A percentile compares a stretch with the other conserved stretches of the same genome.
Conservation (phyloP, 1,284 basidiomycete genomes). For the Cystobasidium pallidum region DNA sequence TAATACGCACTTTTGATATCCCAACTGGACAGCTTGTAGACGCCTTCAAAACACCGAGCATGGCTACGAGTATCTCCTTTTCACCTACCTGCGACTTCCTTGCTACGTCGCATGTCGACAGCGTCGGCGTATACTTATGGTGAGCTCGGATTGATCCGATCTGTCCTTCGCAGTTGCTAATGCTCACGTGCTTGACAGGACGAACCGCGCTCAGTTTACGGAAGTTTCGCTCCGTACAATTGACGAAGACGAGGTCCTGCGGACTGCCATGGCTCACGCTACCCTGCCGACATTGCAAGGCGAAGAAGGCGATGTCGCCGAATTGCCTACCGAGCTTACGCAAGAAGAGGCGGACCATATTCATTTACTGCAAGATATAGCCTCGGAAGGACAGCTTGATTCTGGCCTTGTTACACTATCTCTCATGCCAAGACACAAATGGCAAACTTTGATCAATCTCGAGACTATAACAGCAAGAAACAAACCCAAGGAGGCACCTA, state of each 20-base stretch:
- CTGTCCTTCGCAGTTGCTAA: too few relatives aligned
- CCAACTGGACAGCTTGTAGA: constrained; percentile 91
- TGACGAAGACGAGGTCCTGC: constrained; percentile 71
- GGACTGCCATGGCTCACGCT: constrained; percentile 58
- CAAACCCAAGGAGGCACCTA: constrained; percentile 93
- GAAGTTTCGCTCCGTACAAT: constrained; percentile 81
- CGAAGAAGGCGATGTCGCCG: constrained; percentile 64
- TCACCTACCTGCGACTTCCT: constrained; percentile 95
- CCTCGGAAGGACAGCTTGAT: constrained; percentile 80
- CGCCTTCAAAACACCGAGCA: constrained; percentile 83
- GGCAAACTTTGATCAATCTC: constrained; percentile 94
- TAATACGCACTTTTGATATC: constrained; percentile 93
- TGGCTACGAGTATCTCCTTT: constrained; percentile 87
- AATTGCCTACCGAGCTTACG: constrained; percentile 38
- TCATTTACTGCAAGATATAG: constrained; percentile 63
- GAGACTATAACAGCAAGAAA: constrained; percentile 95
- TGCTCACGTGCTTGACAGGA: constrained; percentile 70
- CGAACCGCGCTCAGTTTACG: constrained; percentile 90
- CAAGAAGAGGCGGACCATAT: constrained; percentile 58
- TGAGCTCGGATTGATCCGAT: constrained; percentile 54
- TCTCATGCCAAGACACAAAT: constrained; percentile 84
- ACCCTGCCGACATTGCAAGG: constrained; percentile 82
- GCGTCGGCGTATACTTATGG: constrained; percentile 93
- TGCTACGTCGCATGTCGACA: constrained; percentile 91
- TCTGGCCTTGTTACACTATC: constrained; percentile 88